Evolutionary conservation across 441 rosid genomes (phyloP), one percentile per base, ranked within the genome.

Genomic region (Hura crepitans): DNA sequence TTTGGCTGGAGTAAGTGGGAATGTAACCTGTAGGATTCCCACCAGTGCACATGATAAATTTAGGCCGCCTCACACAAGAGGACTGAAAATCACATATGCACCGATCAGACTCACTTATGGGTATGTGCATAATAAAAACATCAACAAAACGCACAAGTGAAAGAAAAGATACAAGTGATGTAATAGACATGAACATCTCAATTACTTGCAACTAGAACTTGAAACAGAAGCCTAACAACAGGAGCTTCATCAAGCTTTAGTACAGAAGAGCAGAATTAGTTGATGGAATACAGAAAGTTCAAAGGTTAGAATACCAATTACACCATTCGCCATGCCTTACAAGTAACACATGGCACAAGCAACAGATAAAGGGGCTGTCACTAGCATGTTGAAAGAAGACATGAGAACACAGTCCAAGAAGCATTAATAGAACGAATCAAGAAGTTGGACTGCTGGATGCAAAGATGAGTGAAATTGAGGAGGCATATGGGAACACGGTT

Each of bases 31-130:
- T 70, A 70, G 96, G 77, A 65, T 73, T 94, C 39, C 93, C 97
- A 11, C 97, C 97, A 53, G 97, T 85, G 87, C 93, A 90, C 83
- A 92, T 69, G 68, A 92, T 89, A 83, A 84, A 94, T 72, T 90
- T 94, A 46, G 96, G 97, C 63, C 94, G 82, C 77, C 99, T 85
- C 63, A 88, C 73, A 28, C 90, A 89, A 68, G 89, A 78, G 49
- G 97, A 84, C 97, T 94, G 93, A 42, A 72, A 59, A 63, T 35
- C 69, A 74, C 64, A 77, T 61, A 27, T 62, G 15, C 74, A 79
- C 61, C 58, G 51, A 45, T 73, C 8, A 56, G n/a, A 53, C 55
- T 27, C 14, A 74, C 12, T 39, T 65, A 27, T 49, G 42, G 42
- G 62, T 46, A 58, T 20, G 68, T 4, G n/a, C 1, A 5, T 7